Base-by-base conservation (phyloP, 2,329 filamentous ascomycete species). In the Aspergillus candidus region DNA sequence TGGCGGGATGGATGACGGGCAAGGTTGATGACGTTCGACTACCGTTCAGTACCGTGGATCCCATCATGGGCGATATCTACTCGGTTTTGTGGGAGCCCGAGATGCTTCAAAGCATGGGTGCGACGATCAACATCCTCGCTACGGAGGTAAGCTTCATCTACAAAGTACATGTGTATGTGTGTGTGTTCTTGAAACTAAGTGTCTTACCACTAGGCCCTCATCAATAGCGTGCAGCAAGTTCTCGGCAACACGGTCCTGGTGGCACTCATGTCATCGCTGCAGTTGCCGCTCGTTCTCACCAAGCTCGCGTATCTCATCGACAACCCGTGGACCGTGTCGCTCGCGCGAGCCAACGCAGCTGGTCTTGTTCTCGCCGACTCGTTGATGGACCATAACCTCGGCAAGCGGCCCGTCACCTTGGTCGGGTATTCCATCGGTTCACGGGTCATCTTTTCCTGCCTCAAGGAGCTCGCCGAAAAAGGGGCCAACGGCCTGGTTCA, bases 1-100 rank as follows among this genome's bases (percentile, higher is more conserved):
- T 98, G 27, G 89, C 91, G 0, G 93, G 93, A 3, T 98, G 93
- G 93, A 94, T 98, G 86, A 96, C 88, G 33, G 93, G 94, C 58
- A 97, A 94, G 62, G 83, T 94, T 41, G 93, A 98, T 69, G 93
- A 98, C 65, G 90, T 98, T 39, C 86, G 93, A 48, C 70, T 98
- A 59, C 93, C 93, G 6, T 98, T 86, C 68, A 96, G 89, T 71
- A 98, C 94, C 0, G 85, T 98, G 6, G 90, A 98, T 65, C 88
- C 94, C 1, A 80, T 97, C 51, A 98, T 98, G 93, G 93, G 93
- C 11, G 93, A 98, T 62, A 83, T 98, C 12, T 98, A 98, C 70
- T 96, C 91, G 1, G 84, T 98, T 10, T 74, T 94, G 46, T 98
- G 93, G 90, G 93, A 98, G 66, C 94, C 93, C 3, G 93, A 98